A percentile compares a stretch with the other conserved stretches of the same genome.
phyloP scores from a whole-genome alignment of 1,284 basidiomycete genomes.

The Moesziomyces globuligerus region DNA sequence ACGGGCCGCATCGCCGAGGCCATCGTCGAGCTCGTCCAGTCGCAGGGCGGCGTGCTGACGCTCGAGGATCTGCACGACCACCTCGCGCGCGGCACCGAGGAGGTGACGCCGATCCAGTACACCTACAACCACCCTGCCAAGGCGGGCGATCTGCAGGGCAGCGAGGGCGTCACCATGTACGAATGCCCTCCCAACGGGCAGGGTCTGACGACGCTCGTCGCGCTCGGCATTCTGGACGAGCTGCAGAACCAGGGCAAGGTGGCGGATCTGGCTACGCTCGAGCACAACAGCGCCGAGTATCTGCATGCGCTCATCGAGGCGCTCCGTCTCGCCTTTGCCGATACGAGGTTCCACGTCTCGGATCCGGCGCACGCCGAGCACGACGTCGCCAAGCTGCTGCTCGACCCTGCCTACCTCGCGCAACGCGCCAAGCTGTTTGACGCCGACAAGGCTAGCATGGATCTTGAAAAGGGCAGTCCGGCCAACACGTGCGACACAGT shows the following conservation, averaged over 20 bases:
- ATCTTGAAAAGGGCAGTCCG: slow-evolving; percentile 81
- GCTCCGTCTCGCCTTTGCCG: slow-evolving; percentile 79
- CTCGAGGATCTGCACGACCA: slow-evolving; percentile 86
- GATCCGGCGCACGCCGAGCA: slow-evolving; percentile 80
- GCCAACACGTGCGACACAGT: slow-evolving; percentile 88
- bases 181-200: slow-evolving; percentile 95
- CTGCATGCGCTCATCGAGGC: slow-evolving; percentile 87
- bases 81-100: slow-evolving; percentile 71
- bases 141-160: slow-evolving; percentile 26
- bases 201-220: slow-evolving; percentile 91
- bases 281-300: slow-evolving; percentile 88
- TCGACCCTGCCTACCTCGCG: slow-evolving; percentile 78
- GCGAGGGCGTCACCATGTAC: slow-evolving; percentile 71
- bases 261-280: slow-evolving; percentile 78
- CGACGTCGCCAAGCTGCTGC: slow-evolving; percentile 71
- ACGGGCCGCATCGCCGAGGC: slow-evolving; percentile 86
- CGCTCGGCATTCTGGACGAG: slow-evolving; percentile 88
- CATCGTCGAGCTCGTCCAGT: slow-evolving; percentile 78
- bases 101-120: slow-evolving; percentile 89
- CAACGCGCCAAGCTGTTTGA: slow-evolving; percentile 84
- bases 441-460: slow-evolving; percentile 74
- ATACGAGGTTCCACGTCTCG: slow-evolving; percentile 85
- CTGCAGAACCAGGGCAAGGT: slow-evolving; percentile 80
- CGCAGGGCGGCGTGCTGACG: slow-evolving; percentile 88
- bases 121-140: slow-evolving; percentile 73